These are phyloP conservation scores for Xylaria nigripes DNA, from an alignment of 495 filamentous ascomycete genomes.

Conservation along the genomic window DNA sequence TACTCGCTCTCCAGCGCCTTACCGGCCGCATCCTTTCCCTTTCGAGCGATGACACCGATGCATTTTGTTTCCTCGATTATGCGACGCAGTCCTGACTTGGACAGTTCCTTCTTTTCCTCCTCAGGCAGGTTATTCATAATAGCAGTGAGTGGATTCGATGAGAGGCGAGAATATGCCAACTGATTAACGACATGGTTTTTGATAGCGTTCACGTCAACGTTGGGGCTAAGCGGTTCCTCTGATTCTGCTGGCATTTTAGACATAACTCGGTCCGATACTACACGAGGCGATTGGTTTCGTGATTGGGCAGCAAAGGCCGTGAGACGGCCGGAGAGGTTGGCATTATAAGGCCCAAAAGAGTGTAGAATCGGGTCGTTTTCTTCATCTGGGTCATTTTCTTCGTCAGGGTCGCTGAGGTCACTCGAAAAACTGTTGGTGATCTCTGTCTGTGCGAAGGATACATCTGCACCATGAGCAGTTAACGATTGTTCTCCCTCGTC, in stretches of 20 bases:
- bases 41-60: slow-evolving; percentile 78
- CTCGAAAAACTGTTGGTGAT: slow-evolving; percentile 43
- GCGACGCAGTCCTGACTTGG: slow-evolving; percentile 53
- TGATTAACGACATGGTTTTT: slow-evolving; percentile 87
- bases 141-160: slow-evolving; percentile 83
- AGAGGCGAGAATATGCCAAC: slow-evolving; percentile 87
- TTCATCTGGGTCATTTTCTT: slow-evolving; percentile 72
- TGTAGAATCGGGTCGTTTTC: slow-evolving; percentile 88
- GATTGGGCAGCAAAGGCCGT: slow-evolving; percentile 61
- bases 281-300: slow-evolving; percentile 37
- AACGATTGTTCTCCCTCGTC: slow-evolving; percentile 36
- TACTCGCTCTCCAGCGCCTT: slow-evolving; percentile 92
- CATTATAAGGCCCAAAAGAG: slow-evolving; percentile 82
- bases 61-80: slow-evolving; percentile 66
- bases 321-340: slow-evolving; percentile 69
- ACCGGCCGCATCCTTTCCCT: slow-evolving; percentile 94
- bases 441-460: slow-evolving; percentile 27
- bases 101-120: slow-evolving; percentile 48
- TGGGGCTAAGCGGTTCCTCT: slow-evolving; percentile 15
- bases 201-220: slow-evolving; percentile 31
- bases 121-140: slow-evolving; percentile 78
- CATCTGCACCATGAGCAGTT: slow-evolving; percentile 11
- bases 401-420: slow-evolving; percentile 55
- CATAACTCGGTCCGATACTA: slow-evolving; percentile 20
- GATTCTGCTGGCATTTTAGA: slow-evolving; percentile 21